Evolutionary conservation across 2,329 filamentous ascomycete genomes (phyloP).

Genomic region (Pseudocercospora crystallina): DNA sequence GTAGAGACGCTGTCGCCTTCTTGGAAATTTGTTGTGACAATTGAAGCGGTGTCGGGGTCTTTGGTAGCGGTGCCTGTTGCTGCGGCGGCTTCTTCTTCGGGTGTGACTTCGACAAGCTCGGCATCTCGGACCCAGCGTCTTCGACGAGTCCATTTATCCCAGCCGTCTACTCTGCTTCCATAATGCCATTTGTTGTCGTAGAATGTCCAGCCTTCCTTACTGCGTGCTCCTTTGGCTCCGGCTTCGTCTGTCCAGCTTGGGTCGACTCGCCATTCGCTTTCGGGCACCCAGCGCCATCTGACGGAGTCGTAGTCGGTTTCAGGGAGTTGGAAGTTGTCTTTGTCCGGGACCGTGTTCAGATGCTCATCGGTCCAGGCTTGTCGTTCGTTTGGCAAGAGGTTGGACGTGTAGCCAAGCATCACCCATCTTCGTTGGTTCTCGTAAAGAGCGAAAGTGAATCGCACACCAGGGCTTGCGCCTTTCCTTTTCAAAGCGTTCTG

Average conservation of each 20-base stretch:
- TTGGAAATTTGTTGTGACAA: conserved; percentile 13
- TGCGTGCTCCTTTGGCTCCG: conserved; percentile 36
- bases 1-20: conserved; percentile 22
- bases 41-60: conserved; percentile 8
- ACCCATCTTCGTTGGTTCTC: conserved; percentile 97
- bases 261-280: conserved; percentile 83
- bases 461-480: conserved; percentile 65
- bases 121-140: conserved; percentile 97
- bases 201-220: conserved; percentile 86
- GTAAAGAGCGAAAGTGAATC: conserved; percentile 94
- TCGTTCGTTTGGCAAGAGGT: conserved; percentile 85
- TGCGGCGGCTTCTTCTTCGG: conserved; percentile 19
- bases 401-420: conserved; percentile 91
- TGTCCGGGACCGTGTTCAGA: conserved; percentile 73
- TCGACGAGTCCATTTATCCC: conserved; percentile 89
- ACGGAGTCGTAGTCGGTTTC: conserved; percentile 64
- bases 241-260: conserved; percentile 55
- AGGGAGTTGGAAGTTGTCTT: conserved; percentile 69
- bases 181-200: conserved; percentile 99
- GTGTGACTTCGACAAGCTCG: conserved; percentile 75
- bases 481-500: conserved; percentile 42
- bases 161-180: conserved; percentile 83
- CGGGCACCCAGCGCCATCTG: conserved; percentile 79
- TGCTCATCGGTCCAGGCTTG: conserved; percentile 95
- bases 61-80: conserved; percentile 2